Percentiles rank a stretch among this genome's conserved stretches.
Evolutionary conservation across 768 basidiomycete genomes (phyloP).

Genomic region (Fibroporia radiculosa): DNA sequence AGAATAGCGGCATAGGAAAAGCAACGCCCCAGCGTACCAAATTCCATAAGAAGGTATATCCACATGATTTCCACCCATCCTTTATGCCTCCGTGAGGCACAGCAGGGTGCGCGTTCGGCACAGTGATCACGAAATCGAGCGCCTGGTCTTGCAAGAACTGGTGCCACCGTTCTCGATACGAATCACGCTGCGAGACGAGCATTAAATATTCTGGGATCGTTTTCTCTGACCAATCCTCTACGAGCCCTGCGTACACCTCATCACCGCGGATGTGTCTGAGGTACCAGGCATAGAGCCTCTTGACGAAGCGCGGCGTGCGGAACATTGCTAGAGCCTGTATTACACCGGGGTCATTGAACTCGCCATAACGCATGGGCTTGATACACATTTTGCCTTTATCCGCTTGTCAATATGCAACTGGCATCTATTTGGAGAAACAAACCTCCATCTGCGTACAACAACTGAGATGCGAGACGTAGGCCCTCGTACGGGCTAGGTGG

Average conservation of each 20-base stretch:
- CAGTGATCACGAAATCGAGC: conserved; percentile 33
- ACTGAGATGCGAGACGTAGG: conserved; percentile 14
- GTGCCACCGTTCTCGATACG: conserved; percentile 21
- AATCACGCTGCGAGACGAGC: conserved; percentile 23
- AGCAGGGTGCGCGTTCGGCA: conserved; percentile 32
- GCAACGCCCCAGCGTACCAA: conserved; percentile 26
- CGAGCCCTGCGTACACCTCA: conserved; percentile 16
- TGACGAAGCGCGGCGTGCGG: conserved; percentile 18
- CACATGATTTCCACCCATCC: conserved; percentile 25
- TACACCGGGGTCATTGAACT: conserved; percentile 19
- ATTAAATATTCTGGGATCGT: conserved; percentile 19
- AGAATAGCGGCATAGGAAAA: conserved; percentile 13
- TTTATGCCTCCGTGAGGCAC: conserved; percentile 29
- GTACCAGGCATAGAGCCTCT: conserved; percentile 22
- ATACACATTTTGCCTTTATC: conserved; percentile 14
- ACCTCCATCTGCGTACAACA: conserved; percentile 20
- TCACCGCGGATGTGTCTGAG: conserved; percentile 17
- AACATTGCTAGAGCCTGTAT: conserved; percentile 13
- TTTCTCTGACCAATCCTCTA: conserved; percentile 21
- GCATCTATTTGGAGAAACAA: not conserved
- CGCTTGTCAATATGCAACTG: not conserved
- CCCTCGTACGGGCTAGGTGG: conserved; percentile 21
- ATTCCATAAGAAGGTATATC: conserved; percentile 35
- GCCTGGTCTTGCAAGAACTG: conserved; percentile 16
- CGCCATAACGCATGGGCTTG: conserved; percentile 16